Percentiles rank a stretch among this genome's conserved stretches.
Evolutionary conservation across 805 yeast genomes (phyloP).

Genomic region (Myxozyma neglecta): DNA sequence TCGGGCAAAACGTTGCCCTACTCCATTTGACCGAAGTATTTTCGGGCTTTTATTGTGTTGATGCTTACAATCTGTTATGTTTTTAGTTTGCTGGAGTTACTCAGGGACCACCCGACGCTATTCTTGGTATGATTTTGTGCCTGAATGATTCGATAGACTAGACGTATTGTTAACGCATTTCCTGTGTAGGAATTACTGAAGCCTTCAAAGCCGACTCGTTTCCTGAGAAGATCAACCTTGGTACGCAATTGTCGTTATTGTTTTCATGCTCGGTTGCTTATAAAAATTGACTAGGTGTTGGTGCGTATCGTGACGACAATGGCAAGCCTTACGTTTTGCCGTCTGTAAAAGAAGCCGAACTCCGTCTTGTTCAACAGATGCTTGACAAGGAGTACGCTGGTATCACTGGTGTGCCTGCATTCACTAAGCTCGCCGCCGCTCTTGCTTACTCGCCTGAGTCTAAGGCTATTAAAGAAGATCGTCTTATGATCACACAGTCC

Average conservation of each 20-base stretch:
- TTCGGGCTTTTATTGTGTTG: not conserved
- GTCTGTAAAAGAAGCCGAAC: slow-evolving; percentile 63
- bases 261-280: not conserved
- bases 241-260: slow-evolving; percentile 37
- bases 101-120: slow-evolving; percentile 82
- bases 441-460: slow-evolving; percentile 71
- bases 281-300: slow-evolving; percentile 46
- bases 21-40: not conserved
- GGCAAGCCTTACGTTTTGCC: slow-evolving; percentile 92
- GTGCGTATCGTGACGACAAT: slow-evolving; percentile 87
- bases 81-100: slow-evolving; percentile 42
- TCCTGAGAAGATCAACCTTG: slow-evolving; percentile 54
- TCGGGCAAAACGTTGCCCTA: not conserved
- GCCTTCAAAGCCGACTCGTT: slow-evolving; percentile 64
- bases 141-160: not conserved
- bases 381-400: slow-evolving; percentile 83
- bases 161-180: not conserved
- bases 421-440: slow-evolving; percentile 63
- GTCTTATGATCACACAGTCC: slow-evolving; percentile 83
- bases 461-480: slow-evolving; percentile 54
- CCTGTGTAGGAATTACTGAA: slow-evolving; percentile 64
- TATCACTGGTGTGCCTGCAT: slow-evolving; percentile 74
- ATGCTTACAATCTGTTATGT: not conserved
- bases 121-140: slow-evolving; percentile 42
- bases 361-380: slow-evolving; percentile 48